phyloP scores from a whole-genome alignment of 345 rosid genomes.

The Gossypium bickii region DNA sequence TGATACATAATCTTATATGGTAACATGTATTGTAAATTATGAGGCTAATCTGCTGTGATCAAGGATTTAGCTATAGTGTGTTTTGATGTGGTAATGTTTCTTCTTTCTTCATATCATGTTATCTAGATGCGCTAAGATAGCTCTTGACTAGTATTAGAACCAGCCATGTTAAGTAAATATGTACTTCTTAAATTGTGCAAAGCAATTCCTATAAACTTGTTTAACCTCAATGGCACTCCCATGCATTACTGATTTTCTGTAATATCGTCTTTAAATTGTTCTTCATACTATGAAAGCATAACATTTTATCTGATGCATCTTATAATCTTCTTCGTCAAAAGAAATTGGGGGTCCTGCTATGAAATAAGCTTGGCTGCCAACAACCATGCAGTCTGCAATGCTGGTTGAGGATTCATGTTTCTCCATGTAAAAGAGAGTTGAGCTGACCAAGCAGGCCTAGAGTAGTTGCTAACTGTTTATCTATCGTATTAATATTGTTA shows the following conservation, averaged over 20 bases:
- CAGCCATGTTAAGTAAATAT: neutral
- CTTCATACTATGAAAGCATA: neutral
- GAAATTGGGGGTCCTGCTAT: neutral
- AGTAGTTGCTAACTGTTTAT: neutral
- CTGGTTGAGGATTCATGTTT: too few relatives aligned
- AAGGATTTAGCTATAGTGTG: neutral
- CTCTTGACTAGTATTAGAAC: neutral
- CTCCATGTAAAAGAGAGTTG: too few relatives aligned
- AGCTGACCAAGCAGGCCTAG: neutral
- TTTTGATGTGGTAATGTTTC: neutral
- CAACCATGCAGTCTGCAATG: neutral
- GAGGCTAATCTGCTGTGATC: neutral
- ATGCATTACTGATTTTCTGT: neutral
- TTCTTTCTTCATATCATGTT: neutral
- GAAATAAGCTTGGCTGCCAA: neutral
- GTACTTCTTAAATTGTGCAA: neutral
- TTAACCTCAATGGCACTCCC: neutral
- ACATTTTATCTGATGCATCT: neutral
- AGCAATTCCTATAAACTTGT: neutral
- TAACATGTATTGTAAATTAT: neutral
- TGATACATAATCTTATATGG: slow-evolving; percentile 1
- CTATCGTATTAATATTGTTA: neutral
- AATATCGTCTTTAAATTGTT: neutral
- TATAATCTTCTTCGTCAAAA: neutral
- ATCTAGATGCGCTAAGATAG: neutral